Percentiles rank a stretch among this genome's conserved stretches.
Conservation (phyloP, 2,329 filamentous ascomycete genomes). For the Penicillium sclerotiorum region DNA sequence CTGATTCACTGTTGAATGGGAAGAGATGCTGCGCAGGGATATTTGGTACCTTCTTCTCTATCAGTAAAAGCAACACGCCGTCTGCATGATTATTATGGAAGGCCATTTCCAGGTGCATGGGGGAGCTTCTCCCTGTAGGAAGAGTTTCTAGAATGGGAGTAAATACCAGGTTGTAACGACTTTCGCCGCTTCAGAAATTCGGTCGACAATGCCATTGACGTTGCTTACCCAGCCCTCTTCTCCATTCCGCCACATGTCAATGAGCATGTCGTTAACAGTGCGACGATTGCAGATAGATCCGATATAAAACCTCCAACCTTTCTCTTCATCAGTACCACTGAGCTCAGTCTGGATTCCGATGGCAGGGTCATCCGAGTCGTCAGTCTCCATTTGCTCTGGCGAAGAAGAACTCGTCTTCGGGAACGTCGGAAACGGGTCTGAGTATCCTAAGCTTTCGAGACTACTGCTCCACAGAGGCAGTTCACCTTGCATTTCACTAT, state of each 20-base stretch:
- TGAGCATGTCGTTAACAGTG: slow-evolving; percentile 26
- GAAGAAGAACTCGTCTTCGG: slow-evolving; percentile 10
- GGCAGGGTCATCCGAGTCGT: slow-evolving; percentile 1
- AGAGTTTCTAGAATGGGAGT: neutral
- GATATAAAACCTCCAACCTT: slow-evolving; percentile 27
- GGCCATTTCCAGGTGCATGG: neutral
- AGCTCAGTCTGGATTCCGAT: slow-evolving; percentile 4
- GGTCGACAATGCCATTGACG: slow-evolving; percentile 15
- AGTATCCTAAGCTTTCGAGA: slow-evolving; percentile 23
- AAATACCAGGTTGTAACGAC: slow-evolving; percentile 25
- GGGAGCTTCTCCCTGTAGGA: neutral
- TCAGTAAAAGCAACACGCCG: neutral
- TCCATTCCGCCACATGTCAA: slow-evolving; percentile 25
- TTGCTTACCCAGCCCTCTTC: slow-evolving; percentile 24
- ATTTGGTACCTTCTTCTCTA: slow-evolving; percentile 21
- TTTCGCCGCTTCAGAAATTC: slow-evolving; percentile 16
- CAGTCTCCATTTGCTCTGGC: slow-evolving; percentile 17
- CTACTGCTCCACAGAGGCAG: slow-evolving; percentile 27
- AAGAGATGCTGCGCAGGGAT: slow-evolving; percentile 7
- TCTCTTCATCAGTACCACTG: slow-evolving; percentile 22
- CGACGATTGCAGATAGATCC: slow-evolving; percentile 27
- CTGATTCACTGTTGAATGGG: slow-evolving; percentile 9
- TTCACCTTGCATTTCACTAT: slow-evolving; percentile 27
- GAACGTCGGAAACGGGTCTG: slow-evolving; percentile 24
- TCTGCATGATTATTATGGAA: no score